Percentiles rank a stretch among this genome's conserved stretches.
These are phyloP conservation scores for Dioszegia aurantiaca DNA, from an alignment of 768 basidiomycete species.

Conservation along the genomic window DNA sequence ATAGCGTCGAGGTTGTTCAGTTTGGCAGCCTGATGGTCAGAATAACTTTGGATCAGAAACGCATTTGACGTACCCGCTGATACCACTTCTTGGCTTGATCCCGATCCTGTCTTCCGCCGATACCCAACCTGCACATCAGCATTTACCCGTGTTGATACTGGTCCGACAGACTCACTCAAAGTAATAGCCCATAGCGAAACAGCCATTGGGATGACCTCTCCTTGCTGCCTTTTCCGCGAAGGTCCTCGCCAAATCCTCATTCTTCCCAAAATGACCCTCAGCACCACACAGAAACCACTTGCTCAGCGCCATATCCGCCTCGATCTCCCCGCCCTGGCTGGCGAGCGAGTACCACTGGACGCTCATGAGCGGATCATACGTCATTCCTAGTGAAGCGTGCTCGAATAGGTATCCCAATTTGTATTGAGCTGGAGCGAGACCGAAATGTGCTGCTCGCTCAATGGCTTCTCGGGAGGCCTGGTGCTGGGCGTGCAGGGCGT, in stretches of 20 bases:
- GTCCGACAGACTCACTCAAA: constrained; percentile 57
- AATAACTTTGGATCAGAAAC: neutral
- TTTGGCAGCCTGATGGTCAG: constrained; percentile 61
- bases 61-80: constrained; percentile 56
- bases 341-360: constrained; percentile 76
- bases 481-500: constrained; percentile 46
- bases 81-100: constrained; percentile 76
- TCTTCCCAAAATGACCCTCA: constrained; percentile 71
- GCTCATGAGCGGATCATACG: constrained; percentile 80
- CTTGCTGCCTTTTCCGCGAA: constrained; percentile 76
- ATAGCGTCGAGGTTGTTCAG: constrained; percentile 78
- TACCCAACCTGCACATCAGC: constrained; percentile 61
- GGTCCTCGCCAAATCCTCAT: constrained; percentile 76
- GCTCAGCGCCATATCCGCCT: constrained; percentile 93
- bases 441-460: constrained; percentile 79
- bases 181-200: constrained; percentile 96
- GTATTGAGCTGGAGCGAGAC: constrained; percentile 78
- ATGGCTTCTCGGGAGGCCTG: constrained; percentile 66
- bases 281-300: constrained; percentile 97
- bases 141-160: no score
- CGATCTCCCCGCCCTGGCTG: constrained; percentile 77
- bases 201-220: constrained; percentile 73
- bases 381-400: constrained; percentile 77
- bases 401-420: constrained; percentile 91
- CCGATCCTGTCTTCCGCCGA: constrained; percentile 61